Conservation (phyloP, 2,329 filamentous ascomycete species). For the Aspergillus felis region DNA sequence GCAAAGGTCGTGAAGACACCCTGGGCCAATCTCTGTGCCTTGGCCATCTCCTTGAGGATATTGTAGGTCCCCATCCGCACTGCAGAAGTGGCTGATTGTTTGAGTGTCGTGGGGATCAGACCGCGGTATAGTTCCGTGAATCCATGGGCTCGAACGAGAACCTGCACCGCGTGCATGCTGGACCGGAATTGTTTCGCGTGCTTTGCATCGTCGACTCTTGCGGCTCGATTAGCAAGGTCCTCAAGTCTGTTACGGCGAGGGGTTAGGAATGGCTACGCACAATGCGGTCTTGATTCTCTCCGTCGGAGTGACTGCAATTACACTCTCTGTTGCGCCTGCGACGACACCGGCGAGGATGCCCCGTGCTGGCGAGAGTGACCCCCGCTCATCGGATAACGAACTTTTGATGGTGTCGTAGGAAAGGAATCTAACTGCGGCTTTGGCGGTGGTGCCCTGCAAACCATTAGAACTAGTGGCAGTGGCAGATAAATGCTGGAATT, state of each 20-base stretch:
- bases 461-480: no score
- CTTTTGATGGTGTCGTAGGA: constrained; percentile 55
- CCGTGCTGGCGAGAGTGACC: constrained; percentile 51
- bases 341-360: constrained; percentile 63
- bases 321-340: constrained; percentile 58
- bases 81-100: constrained; percentile 59
- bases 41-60: constrained; percentile 58
- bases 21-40: constrained; percentile 45
- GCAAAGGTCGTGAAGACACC: constrained; percentile 56
- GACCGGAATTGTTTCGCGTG: constrained; percentile 47
- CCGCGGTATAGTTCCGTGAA: constrained; percentile 56
- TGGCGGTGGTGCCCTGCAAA: constrained; percentile 52
- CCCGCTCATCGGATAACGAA: constrained; percentile 49
- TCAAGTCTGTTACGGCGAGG: no score
- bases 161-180: constrained; percentile 48
- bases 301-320: constrained; percentile 64
- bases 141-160: constrained; percentile 52
- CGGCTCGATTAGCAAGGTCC: no score
- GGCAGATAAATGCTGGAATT: background rate
- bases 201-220: constrained; percentile 56
- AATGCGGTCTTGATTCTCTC: constrained; percentile 62
- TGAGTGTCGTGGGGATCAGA: constrained; percentile 58
- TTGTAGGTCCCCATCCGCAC: constrained; percentile 62
- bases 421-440: constrained; percentile 64
- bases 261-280: no score